Base-by-base conservation (phyloP, 2,329 filamentous ascomycete genomes). In the Davidsoniella virescens region DNA sequence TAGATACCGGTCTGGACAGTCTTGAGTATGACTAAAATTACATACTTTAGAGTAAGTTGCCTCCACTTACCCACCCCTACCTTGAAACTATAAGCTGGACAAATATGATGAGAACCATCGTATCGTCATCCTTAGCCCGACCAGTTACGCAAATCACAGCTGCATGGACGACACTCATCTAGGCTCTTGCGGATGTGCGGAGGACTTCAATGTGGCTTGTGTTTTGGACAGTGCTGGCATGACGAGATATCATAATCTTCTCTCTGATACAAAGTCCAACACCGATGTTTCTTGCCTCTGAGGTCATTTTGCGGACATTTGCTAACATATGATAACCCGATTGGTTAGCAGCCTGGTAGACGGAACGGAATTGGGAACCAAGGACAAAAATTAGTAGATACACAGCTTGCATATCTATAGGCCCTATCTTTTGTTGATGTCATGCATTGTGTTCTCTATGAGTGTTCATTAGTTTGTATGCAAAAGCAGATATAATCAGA, bases 121-220 rank as follows among this genome's bases (percentile, higher is more conserved):
- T 87, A 88, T 87, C 83, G 85, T 93, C 87, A 93, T 94, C 87
- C 87, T 93, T 93, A 93, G 85, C 72, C 87, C 75, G 80, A 93
- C 65, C 61, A 54, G 55, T 56, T 56, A 52, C 51, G 57, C 55
- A 55, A 55, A 59, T 43, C 23, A 36, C 42, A 18, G 20, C 25
- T 47, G 44, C 42, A 44, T 42, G 44, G 33, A 46, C 17, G 47
- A 49, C 51, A 7, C n/a, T 4, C 42, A 23, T n/a, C 20, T 18
- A 29, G 38, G 47, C 23, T 49, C 33, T 49, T 20, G 36, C 40
- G 17, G 20, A 14, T 23, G 9, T 7, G 39, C 37, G 51, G 37
- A 52, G 41, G 51, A 52, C n/a, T 49, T 41, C 45, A n/a, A 37
- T 41, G 51, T 42, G 25, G 25, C 46, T 36, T 38, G 47, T 14